Evolutionary conservation across 139 green algal species (phyloP).

Genomic region (Chlorella sp.): DNA sequence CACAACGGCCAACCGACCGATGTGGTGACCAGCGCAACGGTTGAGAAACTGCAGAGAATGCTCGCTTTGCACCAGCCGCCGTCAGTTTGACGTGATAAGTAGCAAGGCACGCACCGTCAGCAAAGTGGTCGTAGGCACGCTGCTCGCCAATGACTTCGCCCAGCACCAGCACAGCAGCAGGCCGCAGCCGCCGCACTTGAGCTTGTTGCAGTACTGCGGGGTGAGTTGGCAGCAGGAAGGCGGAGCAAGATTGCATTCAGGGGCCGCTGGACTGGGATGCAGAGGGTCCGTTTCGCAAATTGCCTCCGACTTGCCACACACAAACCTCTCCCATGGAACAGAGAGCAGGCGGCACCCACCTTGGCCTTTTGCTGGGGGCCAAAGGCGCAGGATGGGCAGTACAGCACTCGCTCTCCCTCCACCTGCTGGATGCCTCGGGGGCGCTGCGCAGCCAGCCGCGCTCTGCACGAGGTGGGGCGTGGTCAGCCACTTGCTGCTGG

Average conservation of each 20-base stretch:
- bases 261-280: background rate
- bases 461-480: no score
- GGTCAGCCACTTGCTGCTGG: background rate
- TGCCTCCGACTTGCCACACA: background rate
- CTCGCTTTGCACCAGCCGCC: no score
- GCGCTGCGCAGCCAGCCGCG: background rate
- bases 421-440: background rate
- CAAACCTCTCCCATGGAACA: no score
- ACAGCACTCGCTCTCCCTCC: background rate
- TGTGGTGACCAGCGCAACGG: no score
- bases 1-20: no score
- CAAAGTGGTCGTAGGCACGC: background rate
- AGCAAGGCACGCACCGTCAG: background rate
- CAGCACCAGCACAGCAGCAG: background rate
- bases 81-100: no score
- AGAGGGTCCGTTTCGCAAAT: background rate
- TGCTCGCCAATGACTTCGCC: background rate
- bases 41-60: no score
- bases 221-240: background rate
- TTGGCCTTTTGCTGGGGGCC: background rate
- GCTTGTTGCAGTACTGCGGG: conserved; percentile 3
- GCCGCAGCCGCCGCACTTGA: background rate
- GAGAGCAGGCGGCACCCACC: no score
- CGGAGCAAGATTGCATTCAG: no score
- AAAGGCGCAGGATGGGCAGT: background rate